Conservation (phyloP, 2,329 filamentous ascomycete species). For the Penicillium sp. region DNA sequence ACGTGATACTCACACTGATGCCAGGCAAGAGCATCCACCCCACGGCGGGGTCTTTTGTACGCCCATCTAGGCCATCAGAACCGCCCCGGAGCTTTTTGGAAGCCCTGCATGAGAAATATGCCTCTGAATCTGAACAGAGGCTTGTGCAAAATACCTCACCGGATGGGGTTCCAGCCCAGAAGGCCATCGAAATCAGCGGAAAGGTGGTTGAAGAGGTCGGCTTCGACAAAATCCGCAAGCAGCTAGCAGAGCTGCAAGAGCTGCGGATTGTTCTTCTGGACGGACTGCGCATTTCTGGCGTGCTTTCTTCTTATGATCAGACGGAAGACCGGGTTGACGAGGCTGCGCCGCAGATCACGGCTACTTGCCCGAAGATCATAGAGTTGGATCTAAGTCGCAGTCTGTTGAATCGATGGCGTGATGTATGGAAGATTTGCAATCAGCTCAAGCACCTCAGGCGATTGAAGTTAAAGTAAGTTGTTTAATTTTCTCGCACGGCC, state of each 20-base stretch:
- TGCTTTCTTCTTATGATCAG: slow-evolving; percentile 27
- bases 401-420: slow-evolving; percentile 65
- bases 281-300: slow-evolving; percentile 59
- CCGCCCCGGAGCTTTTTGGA: slow-evolving; percentile 69
- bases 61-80: slow-evolving; percentile 70
- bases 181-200: slow-evolving; percentile 66
- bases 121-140: slow-evolving; percentile 53
- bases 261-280: slow-evolving; percentile 81
- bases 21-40: slow-evolving; percentile 60
- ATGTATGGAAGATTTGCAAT: slow-evolving; percentile 68
- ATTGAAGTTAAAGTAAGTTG: slow-evolving; percentile 67
- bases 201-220: slow-evolving; percentile 93
- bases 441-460: slow-evolving; percentile 64
- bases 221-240: slow-evolving; percentile 83
- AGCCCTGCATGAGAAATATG: slow-evolving; percentile 82
- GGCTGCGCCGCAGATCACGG: slow-evolving; percentile 50
- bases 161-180: slow-evolving; percentile 25
- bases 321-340: slow-evolving; percentile 13
- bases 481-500: rapidly evolving
- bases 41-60: slow-evolving; percentile 81
- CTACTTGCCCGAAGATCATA: slow-evolving; percentile 56
- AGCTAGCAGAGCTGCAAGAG: slow-evolving; percentile 73
- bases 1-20: slow-evolving; percentile 18
- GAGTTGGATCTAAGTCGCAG: slow-evolving; percentile 87
- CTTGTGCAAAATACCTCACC: slow-evolving; percentile 9